Conservation (phyloP, 345 rosid species). For the Salix exigua region DNA sequence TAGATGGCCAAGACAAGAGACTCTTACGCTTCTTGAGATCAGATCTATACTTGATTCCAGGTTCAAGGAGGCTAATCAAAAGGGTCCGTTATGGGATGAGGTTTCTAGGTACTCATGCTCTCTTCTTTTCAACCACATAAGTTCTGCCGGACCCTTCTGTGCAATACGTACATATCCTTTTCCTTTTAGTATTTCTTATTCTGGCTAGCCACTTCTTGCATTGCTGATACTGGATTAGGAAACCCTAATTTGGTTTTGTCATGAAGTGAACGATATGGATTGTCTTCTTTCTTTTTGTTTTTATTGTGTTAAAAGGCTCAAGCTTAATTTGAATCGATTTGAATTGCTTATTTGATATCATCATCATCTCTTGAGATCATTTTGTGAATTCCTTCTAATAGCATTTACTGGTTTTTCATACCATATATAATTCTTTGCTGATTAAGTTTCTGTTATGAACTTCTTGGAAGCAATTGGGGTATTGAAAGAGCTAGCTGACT, state of each 20-base stretch:
- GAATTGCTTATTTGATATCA: background rate
- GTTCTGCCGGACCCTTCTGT: background rate
- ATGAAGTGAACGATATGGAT: background rate
- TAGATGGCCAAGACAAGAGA: conserved; percentile 98
- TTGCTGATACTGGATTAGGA: background rate
- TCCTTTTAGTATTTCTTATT: background rate
- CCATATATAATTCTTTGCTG: background rate
- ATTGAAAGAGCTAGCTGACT: background rate
- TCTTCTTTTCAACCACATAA: background rate
- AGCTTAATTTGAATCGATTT: background rate
- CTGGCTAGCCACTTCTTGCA: background rate
- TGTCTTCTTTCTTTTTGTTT: background rate
- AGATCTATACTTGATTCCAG: conserved; percentile 92
- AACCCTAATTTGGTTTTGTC: conserved; percentile 14
- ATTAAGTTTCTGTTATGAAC: background rate
- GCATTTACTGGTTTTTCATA: background rate
- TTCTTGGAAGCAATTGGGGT: background rate
- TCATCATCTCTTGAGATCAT: background rate
- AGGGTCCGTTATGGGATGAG: conserved; percentile 95
- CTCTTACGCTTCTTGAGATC: conserved; percentile 90
- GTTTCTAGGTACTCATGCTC: conserved; percentile 66
- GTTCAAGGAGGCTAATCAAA: conserved; percentile 94
- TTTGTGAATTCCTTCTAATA: background rate
- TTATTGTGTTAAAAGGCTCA: background rate
- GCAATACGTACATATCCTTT: background rate